Base-by-base conservation (phyloP, 345 rosid genomes). In the Linum lewisii region DNA sequence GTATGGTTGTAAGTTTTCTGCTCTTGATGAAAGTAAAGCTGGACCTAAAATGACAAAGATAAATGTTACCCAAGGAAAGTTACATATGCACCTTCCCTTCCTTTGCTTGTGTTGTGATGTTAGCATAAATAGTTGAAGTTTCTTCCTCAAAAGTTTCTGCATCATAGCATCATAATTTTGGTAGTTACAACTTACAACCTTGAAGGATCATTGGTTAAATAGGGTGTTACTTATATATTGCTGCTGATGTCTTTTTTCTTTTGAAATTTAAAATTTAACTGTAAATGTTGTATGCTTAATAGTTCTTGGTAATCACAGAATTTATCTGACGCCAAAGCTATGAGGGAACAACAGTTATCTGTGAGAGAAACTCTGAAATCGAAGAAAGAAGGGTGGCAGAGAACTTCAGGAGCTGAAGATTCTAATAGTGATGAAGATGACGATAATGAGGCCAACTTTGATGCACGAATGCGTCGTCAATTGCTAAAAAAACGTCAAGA, bases 381-480 rank as follows among this genome's bases (percentile, higher is more conserved):
- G 24, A 87, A 85, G 82, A 85, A 79, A 65, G 88, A 81, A 60
- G 79, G 53, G 50, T 64, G 55, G 24, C 64, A 60, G 57, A 82
- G 80, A 71, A 84, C 78, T 66, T 56, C 57, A 24, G 75, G 73
- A 57, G 74, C 72, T 72, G 72, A 74, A 73, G 62, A 62, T 63
- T 62, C 75, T 51, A 70, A 67, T 68, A 55, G 73, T 22, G 80
- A 79, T 60, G 65, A 68, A 16, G 59, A 62, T 20, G 77, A 72
- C 22, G 85, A 72, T 19, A 84, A 87, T 62, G 97, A 89, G 60
- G 80, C 75, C 59, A 77, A 60, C 67, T 93, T 93, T 82, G 96
- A 93, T 81, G 83, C 83, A 55, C 77, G 81, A 72, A 93, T 93
- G 97, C 87, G 92, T 57, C 82, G 73, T 52, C 84, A 78, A 68